Evolutionary conservation across 768 basidiomycete genomes (phyloP).

Genomic region (Leccinum variicolor): DNA sequence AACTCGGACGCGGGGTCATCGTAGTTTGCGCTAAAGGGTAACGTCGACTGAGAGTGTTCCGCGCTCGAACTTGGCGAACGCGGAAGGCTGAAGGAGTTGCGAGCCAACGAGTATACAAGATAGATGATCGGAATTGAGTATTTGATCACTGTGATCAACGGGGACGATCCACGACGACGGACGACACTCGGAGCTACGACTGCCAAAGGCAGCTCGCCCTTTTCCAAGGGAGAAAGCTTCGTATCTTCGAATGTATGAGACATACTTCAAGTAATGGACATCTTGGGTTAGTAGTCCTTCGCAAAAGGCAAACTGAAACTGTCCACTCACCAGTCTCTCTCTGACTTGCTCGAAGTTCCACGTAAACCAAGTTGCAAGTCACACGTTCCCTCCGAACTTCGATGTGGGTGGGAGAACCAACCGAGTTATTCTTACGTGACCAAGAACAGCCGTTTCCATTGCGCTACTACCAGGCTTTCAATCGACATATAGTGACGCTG

Average conservation of each 20-base stretch:
- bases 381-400: background rate
- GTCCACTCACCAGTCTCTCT: background rate
- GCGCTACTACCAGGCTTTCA: no score
- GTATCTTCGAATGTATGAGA: background rate
- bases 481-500: no score
- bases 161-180: background rate
- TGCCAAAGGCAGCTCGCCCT: conserved; percentile 19
- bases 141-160: conserved; percentile 17
- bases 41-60: conserved; percentile 3
- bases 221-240: conserved; percentile 14
- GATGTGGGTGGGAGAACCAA: background rate
- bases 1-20: conserved; percentile 41
- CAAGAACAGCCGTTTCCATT: background rate
- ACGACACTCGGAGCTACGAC: background rate
- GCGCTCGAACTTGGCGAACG: background rate
- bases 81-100: background rate
- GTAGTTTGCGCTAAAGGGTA: conserved; percentile 2
- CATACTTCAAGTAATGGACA: background rate
- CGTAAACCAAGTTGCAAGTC: background rate
- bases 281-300: background rate
- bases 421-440: background rate
- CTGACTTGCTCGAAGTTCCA: background rate
- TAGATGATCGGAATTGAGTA: conserved; percentile 17
- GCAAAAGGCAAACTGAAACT: background rate
- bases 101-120: conserved; percentile 18